Evolutionary conservation across 768 basidiomycete species (phyloP), one percentile per base, ranked within the genome.

Genomic region (Omphalotus guepiniiformis): DNA sequence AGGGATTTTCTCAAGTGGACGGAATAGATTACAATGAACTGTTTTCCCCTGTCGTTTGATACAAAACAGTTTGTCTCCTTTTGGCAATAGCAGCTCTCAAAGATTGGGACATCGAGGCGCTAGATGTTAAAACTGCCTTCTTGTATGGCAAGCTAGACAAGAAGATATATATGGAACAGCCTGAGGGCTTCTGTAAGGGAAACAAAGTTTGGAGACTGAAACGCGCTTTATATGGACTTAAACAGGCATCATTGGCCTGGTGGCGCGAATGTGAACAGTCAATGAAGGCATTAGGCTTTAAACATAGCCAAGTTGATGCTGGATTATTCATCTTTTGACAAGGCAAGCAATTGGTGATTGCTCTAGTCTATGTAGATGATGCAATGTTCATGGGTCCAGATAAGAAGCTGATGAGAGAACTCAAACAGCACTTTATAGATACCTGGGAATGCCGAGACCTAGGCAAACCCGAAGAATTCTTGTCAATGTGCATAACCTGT

Each of bases 11-110:
- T 1, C 68, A 70, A 48, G 47, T 57, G 4, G 55, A 54, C 11
- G 67, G 68, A 12, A 39, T 67, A 18, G 63, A 66, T 42, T 66
- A 54, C 18, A 47, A 49, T 37, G 44, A 55, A 9, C 43, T 36
- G 1, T 55, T 34, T 44, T 47, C 50, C 1, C 43, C 51, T 36
- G 55, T 56, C 42, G 55, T 51, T 25, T 39, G 52, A 11, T 9
- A 49, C 26, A 47, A 47, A 30, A 53, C 52, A 4, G 45, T 53
- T 23, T 52, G 55, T 1, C 37, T 54, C 18, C 41, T 54, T 6
- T 49, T 69, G 8, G 57, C 65, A 1, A 34, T 67, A 29, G 62
- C 68, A 3, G 65, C 66, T 0, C 15, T 19, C 0, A 32, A 58
- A 11, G 52, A 61, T 41, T 61, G 63, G 51, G 56, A 66, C 9